Percentiles rank a stretch among this genome's conserved stretches.
These are phyloP conservation scores for Suillus decipiens DNA, from an alignment of 768 basidiomycete genomes.

Conservation along the genomic window DNA sequence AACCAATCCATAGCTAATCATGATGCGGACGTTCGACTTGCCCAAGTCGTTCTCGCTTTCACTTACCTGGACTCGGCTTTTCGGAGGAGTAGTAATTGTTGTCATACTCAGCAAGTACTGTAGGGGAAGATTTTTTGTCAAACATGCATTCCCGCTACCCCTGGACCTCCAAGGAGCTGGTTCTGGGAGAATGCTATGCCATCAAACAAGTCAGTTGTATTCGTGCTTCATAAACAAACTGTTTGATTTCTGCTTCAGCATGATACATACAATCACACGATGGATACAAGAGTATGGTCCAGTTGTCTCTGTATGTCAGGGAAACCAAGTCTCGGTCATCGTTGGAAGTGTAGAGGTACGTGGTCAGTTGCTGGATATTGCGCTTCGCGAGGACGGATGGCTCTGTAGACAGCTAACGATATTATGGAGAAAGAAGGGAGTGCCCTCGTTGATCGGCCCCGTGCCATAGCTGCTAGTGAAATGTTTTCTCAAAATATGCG, in stretches of 20 bases:
- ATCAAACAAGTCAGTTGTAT: not conserved
- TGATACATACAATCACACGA: slow-evolving; percentile 37
- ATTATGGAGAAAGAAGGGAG: slow-evolving; percentile 61
- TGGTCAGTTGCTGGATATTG: slow-evolving; percentile 1
- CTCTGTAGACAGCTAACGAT: slow-evolving; percentile 45
- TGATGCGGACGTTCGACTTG: not conserved
- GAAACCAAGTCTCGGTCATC: slow-evolving; percentile 27
- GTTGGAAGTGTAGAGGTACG: slow-evolving; percentile 24
- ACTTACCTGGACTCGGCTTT: not conserved
- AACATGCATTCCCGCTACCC: slow-evolving; percentile 17
- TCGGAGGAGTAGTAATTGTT: not conserved
- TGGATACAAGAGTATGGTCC: slow-evolving; percentile 32
- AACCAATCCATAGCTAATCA: not conserved
- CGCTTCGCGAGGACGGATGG: slow-evolving; percentile 18
- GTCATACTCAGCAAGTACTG: slow-evolving; percentile 5
- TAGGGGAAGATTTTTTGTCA: not conserved
- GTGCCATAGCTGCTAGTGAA: slow-evolving; percentile 51
- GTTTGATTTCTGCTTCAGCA: slow-evolving; percentile 6
- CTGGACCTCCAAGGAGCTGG: slow-evolving; percentile 19
- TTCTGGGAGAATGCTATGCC: slow-evolving; percentile 22
- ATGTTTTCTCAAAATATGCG: slow-evolving; percentile 56
- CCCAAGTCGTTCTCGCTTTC: not conserved
- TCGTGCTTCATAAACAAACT: not conserved
- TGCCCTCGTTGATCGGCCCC: slow-evolving; percentile 47
- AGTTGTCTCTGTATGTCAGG: slow-evolving; percentile 26